Evolutionary conservation across 371 early-diverging fungal genomes (phyloP), one percentile per base, ranked within the genome.

Genomic region (Apophysomyces variabilis): DNA sequence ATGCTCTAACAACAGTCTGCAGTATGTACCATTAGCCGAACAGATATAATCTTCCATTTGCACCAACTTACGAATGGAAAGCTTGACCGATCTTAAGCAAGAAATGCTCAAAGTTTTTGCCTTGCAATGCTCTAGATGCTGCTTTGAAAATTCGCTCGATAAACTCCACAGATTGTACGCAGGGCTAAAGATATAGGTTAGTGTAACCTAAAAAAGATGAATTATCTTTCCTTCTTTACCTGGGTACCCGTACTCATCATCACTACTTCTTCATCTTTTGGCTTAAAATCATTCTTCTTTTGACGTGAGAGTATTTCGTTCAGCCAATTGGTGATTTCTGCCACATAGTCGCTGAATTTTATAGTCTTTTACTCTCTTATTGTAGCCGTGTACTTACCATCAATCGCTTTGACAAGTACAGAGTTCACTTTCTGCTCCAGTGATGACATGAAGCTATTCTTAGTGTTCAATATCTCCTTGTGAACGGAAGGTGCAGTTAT

Each of bases 1-100:
- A 69, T 97, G 97, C 46, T 95, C 98, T 69, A 97, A 74, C 65
- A 98, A 78, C 83, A 95, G 78, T 14, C 93, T 92, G 77, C 35
- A 32, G 21, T 9, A 7, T n/a, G 32, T 18, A 9, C n/a, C 9
- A 0, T 21, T 8, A 16, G 32, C 32, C 32, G 3, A 26, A 26
- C 32, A 26, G 32, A 26, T 26, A 26, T 26, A 3, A 26, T 26
- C 32, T 26, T 26, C 32, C 32, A 26, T 26, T 26, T 26, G 3
- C 32, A 3, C 3, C 32, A 26, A 64, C 80, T 81, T 86, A 91
- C 92, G 85, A 79, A 71, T 96, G 92, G 70, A 98, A 88, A 6
- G 84, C 74, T 16, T 80, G 77, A 14, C 98, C 96, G 38, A 97
- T 76, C 63, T 94, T 93, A 12, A 82, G 76, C 56, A 94, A 75